Conservation (phyloP, 2,329 filamentous ascomycete species). For the Ceratocystis diversiconidia region DNA sequence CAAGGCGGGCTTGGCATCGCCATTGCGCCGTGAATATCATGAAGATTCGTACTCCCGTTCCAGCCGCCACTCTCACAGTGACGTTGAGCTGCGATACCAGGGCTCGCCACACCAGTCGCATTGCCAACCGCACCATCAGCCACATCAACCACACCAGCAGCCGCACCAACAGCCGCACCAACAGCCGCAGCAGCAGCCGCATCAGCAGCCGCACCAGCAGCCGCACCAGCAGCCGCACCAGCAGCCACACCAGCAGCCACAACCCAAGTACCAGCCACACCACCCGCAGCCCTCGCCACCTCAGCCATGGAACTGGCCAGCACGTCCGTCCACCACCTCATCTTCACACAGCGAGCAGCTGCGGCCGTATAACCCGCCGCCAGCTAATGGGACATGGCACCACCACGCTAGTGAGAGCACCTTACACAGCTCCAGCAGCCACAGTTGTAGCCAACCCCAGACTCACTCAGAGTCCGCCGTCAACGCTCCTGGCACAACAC, state of each 20-base stretch:
- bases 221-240: background rate
- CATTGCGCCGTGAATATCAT: conserved; percentile 39
- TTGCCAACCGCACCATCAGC: background rate
- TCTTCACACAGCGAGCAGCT: background rate
- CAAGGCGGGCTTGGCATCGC: conserved; percentile 39
- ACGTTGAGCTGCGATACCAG: conserved; percentile 25
- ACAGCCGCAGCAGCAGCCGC: background rate
- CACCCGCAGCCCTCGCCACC: background rate
- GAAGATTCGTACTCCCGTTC: background rate
- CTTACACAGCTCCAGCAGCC: no score
- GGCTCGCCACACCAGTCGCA: conserved; percentile 22
- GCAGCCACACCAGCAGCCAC: background rate
- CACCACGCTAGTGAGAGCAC: background rate
- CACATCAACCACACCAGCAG: background rate
- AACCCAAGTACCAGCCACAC: background rate
- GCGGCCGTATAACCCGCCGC: background rate
- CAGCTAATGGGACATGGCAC: background rate
- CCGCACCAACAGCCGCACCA: background rate
- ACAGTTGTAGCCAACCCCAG: no score
- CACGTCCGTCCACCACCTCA: background rate
- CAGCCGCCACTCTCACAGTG: background rate
- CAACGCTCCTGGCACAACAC: conserved; percentile 25
- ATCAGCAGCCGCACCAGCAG: background rate
- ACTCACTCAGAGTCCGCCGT: no score
- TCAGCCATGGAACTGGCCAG: background rate